phyloP scores from a whole-genome alignment of 208 protist genomes.

The Crithidia bombi region DNA sequence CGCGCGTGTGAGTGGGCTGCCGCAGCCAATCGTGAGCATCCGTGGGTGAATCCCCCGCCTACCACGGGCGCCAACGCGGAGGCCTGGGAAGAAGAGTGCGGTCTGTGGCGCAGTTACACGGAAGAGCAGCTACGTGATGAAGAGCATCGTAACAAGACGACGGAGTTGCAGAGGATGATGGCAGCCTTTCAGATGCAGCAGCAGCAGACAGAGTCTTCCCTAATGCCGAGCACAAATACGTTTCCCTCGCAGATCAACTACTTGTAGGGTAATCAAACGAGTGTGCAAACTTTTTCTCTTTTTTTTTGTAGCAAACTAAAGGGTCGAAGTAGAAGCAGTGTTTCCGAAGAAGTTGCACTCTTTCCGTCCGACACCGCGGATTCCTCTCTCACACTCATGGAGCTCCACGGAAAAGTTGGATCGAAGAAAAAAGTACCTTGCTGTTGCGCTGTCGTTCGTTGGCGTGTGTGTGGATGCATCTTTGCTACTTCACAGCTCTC shows the following conservation, averaged over 20 bases:
- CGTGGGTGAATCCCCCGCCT: slow-evolving; percentile 33
- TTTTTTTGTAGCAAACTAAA: not conserved
- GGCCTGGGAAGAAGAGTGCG: slow-evolving; percentile 14
- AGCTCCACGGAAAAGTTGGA: too few relatives aligned
- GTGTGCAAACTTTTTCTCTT: not conserved
- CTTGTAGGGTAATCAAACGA: not conserved
- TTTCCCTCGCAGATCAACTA: not conserved
- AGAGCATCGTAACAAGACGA: slow-evolving; percentile 1
- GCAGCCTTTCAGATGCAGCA: slow-evolving; percentile 8
- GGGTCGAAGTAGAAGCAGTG: not conserved
- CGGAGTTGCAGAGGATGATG: slow-evolving; percentile 11
- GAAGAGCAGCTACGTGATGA: slow-evolving; percentile 4
- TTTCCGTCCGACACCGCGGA: too few relatives aligned
- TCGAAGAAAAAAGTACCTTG: too few relatives aligned
- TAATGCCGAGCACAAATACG: not conserved
- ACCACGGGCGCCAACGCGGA: slow-evolving; percentile 25
- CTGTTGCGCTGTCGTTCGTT: too few relatives aligned
- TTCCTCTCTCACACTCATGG: not conserved
- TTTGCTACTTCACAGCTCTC: too few relatives aligned
- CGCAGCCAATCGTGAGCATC: not conserved
- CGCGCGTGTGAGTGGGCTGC: slow-evolving; percentile 31
- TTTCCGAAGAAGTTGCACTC: too few relatives aligned
- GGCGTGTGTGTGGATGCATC: too few relatives aligned
- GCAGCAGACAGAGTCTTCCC: not conserved
- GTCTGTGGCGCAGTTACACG: slow-evolving; percentile 23